A percentile compares a stretch with the other conserved stretches of the same genome.
Conservation (phyloP, 441 rosid genomes). For the Syzygium malaccense region DNA sequence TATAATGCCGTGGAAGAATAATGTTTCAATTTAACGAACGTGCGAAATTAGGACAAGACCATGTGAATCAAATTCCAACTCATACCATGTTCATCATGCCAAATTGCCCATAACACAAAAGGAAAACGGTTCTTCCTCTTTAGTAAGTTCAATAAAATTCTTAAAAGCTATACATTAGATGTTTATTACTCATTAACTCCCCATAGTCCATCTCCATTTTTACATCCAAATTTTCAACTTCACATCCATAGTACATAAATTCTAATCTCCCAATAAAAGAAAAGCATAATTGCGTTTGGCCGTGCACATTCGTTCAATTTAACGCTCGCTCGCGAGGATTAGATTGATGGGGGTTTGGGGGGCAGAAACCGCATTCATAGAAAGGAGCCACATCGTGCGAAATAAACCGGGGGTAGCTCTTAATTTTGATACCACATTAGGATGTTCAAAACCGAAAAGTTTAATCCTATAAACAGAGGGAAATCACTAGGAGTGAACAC, state of each 20-base stretch:
- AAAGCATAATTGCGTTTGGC: neutral
- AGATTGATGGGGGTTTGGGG: neutral
- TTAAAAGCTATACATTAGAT: too few species aligned
- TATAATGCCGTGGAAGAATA: too few species aligned
- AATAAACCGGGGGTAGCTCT: fast-evolving
- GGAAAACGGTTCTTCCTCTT: neutral
- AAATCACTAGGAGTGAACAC: too few species aligned
- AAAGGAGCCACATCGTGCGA: neutral
- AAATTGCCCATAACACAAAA: too few species aligned
- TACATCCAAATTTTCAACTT: neutral
- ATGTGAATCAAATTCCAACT: neutral
- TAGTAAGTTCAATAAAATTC: too few species aligned
- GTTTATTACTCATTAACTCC: too few species aligned
- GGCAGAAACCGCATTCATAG: fast-evolving
- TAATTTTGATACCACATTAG: neutral
- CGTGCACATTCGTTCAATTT: neutral
- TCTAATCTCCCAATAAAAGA: neutral
- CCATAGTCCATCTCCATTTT: neutral
- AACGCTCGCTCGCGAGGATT: neutral
- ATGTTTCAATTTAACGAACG: too few species aligned
- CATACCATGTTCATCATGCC: neutral
- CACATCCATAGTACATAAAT: neutral
- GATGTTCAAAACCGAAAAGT: neutral
- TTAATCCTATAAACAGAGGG: too few species aligned
- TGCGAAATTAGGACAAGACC: neutral